Evolutionary conservation across 441 rosid genomes (phyloP).

Genomic region (Croton setiger): DNA sequence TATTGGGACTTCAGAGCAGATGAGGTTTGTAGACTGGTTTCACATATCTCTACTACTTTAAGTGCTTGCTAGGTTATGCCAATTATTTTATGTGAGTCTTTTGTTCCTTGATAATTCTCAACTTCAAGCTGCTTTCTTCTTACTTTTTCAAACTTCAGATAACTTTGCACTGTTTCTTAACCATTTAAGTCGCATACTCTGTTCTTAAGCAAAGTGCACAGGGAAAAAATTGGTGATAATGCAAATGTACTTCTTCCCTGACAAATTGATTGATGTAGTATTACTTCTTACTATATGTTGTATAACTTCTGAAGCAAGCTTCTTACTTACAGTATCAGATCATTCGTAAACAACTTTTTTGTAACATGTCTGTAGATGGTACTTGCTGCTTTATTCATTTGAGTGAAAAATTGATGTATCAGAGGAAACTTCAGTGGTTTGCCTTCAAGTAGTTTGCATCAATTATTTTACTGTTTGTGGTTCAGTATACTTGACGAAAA

Average conservation of each 20-base stretch:
- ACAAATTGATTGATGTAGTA: neutral
- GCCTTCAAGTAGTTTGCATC: neutral
- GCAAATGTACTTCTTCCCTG: neutral
- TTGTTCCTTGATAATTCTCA: neutral
- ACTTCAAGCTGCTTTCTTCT: too few species aligned
- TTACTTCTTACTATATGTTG: too few species aligned
- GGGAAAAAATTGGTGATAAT: too few species aligned
- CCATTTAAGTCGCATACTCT: neutral
- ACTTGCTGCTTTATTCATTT: neutral
- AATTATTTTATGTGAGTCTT: neutral
- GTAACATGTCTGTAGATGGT: neutral
- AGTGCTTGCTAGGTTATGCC: slow-evolving; percentile 12
- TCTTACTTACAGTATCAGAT: neutral
- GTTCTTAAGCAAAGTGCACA: neutral
- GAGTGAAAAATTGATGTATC: neutral
- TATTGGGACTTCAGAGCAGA: slow-evolving; percentile 51
- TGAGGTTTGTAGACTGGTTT: slow-evolving; percentile 35
- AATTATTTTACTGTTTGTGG: neutral
- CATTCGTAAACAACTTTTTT: neutral
- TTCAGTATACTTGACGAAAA: neutral
- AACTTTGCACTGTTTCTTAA: neutral
- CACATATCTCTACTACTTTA: slow-evolving; percentile 4
- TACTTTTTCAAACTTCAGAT: too few species aligned
- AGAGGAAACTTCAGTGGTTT: neutral
- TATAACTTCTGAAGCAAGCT: neutral